Evolutionary conservation across 106 monocot species (phyloP).

Genomic region (Phalaenopsis equestris): DNA sequence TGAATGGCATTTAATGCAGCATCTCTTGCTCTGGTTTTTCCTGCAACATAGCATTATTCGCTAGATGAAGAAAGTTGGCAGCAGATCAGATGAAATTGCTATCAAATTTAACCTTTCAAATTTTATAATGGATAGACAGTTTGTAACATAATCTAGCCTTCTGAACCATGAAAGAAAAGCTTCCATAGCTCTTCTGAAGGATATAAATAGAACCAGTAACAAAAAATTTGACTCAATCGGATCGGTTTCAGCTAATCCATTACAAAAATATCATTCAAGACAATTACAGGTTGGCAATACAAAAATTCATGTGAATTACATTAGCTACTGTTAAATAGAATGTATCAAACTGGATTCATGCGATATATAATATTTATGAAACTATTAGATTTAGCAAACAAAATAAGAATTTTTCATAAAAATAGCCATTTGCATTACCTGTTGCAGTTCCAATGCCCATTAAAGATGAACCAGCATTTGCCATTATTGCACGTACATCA

Average conservation of each 20-base stretch:
- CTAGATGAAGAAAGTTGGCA: not conserved
- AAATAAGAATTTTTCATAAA: not conserved
- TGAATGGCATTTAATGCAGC: slow-evolving; percentile 68
- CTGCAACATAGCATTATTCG: slow-evolving; percentile 19
- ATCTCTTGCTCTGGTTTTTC: slow-evolving; percentile 61
- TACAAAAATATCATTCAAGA: not conserved
- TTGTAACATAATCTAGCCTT: not conserved
- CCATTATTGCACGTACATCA: slow-evolving; percentile 95
- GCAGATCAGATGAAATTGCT: not conserved
- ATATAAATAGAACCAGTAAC: not conserved
- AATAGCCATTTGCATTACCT: slow-evolving; percentile 26
- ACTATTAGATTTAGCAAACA: not conserved
- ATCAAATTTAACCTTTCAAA: not conserved
- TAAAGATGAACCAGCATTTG: slow-evolving; percentile 88
- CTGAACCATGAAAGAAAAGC: not conserved
- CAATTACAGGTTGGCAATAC: not conserved
- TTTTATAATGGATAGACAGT: no score
- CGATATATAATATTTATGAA: not conserved
- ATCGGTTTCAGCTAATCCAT: not conserved
- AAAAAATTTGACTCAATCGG: not conserved
- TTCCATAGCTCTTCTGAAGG: not conserved
- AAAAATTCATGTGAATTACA: not conserved
- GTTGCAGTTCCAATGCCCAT: slow-evolving; percentile 98
- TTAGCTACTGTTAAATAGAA: not conserved
- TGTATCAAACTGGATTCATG: not conserved